These are phyloP conservation scores for Cenococcum geophilum DNA, from an alignment of 495 filamentous ascomycete genomes.

Conservation along the genomic window DNA sequence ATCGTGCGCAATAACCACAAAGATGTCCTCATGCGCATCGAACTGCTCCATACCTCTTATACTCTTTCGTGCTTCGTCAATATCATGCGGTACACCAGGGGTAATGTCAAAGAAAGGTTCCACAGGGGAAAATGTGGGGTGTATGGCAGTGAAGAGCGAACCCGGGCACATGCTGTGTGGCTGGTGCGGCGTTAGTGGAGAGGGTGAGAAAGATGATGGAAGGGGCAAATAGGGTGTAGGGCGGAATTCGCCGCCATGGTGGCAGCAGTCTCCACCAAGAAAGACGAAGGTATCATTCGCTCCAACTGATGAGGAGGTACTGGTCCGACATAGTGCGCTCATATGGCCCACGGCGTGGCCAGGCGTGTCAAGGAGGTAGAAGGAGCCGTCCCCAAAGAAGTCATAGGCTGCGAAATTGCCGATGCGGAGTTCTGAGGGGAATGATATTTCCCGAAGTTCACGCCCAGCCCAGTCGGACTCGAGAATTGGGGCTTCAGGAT, in stretches of 20 bases:
- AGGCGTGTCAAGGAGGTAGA: slow-evolving; percentile 50
- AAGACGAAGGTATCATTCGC: slow-evolving; percentile 41
- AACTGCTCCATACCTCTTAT: slow-evolving; percentile 1
- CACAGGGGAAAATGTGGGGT: slow-evolving; percentile 22
- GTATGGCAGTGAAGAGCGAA: slow-evolving; percentile 36
- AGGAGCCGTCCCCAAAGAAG: slow-evolving; percentile 49
- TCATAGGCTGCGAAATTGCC: slow-evolving; percentile 30
- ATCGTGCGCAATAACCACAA: slow-evolving; percentile 7
- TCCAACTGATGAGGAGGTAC: slow-evolving; percentile 8
- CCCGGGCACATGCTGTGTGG: slow-evolving; percentile 37
- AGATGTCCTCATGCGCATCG: slow-evolving; percentile 2
- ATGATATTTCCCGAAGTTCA: slow-evolving; percentile 21
- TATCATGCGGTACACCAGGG: neutral
- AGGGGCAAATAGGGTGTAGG: slow-evolving; percentile 46
- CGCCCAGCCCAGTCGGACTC: slow-evolving; percentile 23
- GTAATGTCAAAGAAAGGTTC: slow-evolving; percentile 38
- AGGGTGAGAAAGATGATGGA: slow-evolving; percentile 40
- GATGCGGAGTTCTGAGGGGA: slow-evolving; percentile 22
- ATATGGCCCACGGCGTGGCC: slow-evolving; percentile 54
- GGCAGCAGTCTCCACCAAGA: slow-evolving; percentile 49
- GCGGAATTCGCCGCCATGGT: slow-evolving; percentile 47
- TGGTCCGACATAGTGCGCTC: slow-evolving; percentile 48
- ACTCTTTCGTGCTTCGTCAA: neutral
- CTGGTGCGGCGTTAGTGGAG: slow-evolving; percentile 32
- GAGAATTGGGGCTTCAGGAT: slow-evolving; percentile 17